Conservation (phyloP, 2,329 filamentous ascomycete species). For the Seiridium cupressi region DNA sequence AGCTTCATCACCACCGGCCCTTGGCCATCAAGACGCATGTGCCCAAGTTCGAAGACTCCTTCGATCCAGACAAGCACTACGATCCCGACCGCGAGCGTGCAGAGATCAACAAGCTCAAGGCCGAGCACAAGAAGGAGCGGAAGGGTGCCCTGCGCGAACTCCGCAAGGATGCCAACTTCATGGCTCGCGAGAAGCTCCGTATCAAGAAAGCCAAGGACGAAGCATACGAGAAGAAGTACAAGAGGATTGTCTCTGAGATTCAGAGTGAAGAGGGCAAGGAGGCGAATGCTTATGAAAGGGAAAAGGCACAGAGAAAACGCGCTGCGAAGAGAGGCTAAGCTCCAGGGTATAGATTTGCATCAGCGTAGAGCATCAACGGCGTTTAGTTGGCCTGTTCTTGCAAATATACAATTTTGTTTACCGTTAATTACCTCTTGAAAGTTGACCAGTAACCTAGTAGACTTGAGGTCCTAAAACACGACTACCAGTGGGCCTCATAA, state of each 20-base stretch:
- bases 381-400: neutral
- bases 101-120: conserved; percentile 78
- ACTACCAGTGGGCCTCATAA: no score
- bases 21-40: conserved; percentile 84
- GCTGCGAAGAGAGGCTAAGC: conserved; percentile 42
- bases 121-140: conserved; percentile 90
- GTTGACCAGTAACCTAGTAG: no score
- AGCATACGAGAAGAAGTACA: conserved; percentile 96
- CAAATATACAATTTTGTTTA: neutral
- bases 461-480: no score
- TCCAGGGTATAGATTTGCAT: neutral
- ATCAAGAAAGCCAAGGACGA: conserved; percentile 92
- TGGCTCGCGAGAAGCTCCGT: conserved; percentile 83
- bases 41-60: conserved; percentile 94
- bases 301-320: conserved; percentile 73
- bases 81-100: conserved; percentile 90
- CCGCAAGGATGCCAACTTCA: conserved; percentile 91
- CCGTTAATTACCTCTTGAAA: no score
- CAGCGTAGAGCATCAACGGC: neutral
- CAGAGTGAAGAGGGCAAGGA: conserved; percentile 89
- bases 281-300: conserved; percentile 83
- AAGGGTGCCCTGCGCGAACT: conserved; percentile 95
- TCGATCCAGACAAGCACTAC: conserved; percentile 95
- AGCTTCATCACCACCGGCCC: conserved; percentile 85
- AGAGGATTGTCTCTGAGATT: conserved; percentile 87